A percentile compares a stretch with the other conserved stretches of the same genome.
Evolutionary conservation across 1,284 basidiomycete genomes (phyloP).

Genomic region (Cutaneotrichosporon cavernicola): DNA sequence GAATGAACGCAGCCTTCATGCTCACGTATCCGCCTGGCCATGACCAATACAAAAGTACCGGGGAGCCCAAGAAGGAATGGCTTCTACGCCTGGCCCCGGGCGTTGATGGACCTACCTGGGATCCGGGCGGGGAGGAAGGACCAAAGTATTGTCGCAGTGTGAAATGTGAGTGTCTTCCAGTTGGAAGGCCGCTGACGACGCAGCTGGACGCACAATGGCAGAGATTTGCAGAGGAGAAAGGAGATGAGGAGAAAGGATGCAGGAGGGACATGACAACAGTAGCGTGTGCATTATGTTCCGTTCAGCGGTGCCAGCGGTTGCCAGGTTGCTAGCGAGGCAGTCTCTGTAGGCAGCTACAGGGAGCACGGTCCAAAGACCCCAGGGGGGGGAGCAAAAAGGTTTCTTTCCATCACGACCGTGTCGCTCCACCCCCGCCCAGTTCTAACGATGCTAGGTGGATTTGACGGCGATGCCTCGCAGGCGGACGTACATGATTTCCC

Average conservation of each 20-base stretch:
- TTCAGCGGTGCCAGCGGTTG: no score
- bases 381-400: no score
- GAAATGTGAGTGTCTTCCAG: slow-evolving; percentile 31
- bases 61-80: slow-evolving; percentile 38
- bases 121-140: slow-evolving; percentile 37
- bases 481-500: slow-evolving; percentile 71
- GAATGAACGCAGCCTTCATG: slow-evolving; percentile 17
- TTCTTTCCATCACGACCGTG: no score
- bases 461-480: slow-evolving; percentile 59
- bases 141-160: slow-evolving; percentile 35
- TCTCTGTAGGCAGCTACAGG: no score
- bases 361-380: no score
- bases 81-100: slow-evolving; percentile 36
- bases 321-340: no score
- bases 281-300: not conserved
- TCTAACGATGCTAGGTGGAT: not conserved
- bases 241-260: not conserved
- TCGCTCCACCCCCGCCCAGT: no score
- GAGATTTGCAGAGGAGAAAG: slow-evolving; percentile 16
- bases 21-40: slow-evolving; percentile 34
- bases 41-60: slow-evolving; percentile 21
- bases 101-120: slow-evolving; percentile 36
- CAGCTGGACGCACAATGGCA: slow-evolving; percentile 28
- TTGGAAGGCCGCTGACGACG: slow-evolving; percentile 3
- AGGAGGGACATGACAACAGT: not conserved